A percentile compares a stretch with the other conserved stretches of the same genome.
phyloP scores from a whole-genome alignment of 2,329 filamentous ascomycete genomes.

The Tolypocladium tundrense region DNA sequence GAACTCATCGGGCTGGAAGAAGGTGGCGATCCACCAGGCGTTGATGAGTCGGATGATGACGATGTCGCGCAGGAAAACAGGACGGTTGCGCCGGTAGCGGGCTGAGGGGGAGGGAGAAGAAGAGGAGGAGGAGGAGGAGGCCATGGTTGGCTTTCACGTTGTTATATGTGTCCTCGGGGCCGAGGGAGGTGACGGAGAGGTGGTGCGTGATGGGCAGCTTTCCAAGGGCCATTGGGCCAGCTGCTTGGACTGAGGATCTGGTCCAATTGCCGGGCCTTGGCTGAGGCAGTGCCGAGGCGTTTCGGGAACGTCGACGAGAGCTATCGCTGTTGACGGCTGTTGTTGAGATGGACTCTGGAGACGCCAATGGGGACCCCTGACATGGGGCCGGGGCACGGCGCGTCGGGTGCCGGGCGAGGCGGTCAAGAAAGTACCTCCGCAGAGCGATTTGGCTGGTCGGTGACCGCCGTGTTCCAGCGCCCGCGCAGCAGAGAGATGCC shows the following conservation, averaged over 20 bases:
- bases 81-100: slow-evolving; percentile 9
- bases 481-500: too few relatives aligned
- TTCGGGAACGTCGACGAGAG: not conserved
- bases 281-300: not conserved
- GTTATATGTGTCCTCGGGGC: not conserved
- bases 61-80: slow-evolving; percentile 24
- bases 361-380: not conserved
- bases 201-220: not conserved
- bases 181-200: not conserved
- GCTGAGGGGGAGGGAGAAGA: slow-evolving; percentile 7
- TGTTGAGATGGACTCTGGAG: not conserved
- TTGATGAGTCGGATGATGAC: slow-evolving; percentile 71
- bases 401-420: too few relatives aligned
- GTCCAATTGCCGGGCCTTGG: not conserved
- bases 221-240: not conserved
- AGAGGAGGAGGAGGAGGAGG: not conserved
- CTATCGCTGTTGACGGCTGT: not conserved
- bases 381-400: not conserved
- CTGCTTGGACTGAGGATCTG: not conserved
- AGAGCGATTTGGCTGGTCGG: not conserved
- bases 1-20: slow-evolving; percentile 97
- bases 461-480: not conserved
- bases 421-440: not conserved
- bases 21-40: slow-evolving; percentile 68
- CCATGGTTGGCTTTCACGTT: not conserved